These are phyloP conservation scores for Phytopythium mirpurense DNA, from an alignment of 352 stramenopile genomes.

Conservation along the genomic window DNA sequence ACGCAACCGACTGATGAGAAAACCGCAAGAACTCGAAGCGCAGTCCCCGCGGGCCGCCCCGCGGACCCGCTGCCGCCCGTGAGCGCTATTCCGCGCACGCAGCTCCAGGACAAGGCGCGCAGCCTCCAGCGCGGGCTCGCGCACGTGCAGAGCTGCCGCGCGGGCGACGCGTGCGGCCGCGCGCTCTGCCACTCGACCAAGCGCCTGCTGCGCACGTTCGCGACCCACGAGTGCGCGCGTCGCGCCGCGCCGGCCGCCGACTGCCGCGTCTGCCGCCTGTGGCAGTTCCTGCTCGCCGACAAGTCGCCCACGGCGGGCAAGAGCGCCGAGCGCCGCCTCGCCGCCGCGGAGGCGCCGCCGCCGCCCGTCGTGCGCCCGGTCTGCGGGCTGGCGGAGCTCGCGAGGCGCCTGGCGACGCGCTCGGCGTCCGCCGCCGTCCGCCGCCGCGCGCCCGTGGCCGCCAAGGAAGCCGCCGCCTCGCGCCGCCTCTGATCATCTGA, in stretches of 20 bases:
- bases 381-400: constrained; percentile 4
- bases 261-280: constrained; percentile 79
- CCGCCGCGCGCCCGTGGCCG: constrained; percentile 5
- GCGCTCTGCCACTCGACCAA: constrained; percentile 70
- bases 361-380: background rate
- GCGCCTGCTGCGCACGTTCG: constrained; percentile 59
- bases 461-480: constrained; percentile 1
- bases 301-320: constrained; percentile 3
- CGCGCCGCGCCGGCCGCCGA: constrained; percentile 9
- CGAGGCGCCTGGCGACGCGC: constrained; percentile 1
- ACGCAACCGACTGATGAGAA: constrained; percentile 1
- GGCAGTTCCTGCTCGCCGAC: constrained; percentile 46
- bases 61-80: too few relatives aligned
- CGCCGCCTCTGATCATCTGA: background rate
- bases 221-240: constrained; percentile 49
- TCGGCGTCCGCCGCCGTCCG: constrained; percentile 1
- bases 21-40: constrained; percentile 2
- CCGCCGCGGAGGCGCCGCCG: background rate
- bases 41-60: too few relatives aligned
- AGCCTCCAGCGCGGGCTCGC: constrained; percentile 64
- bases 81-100: constrained; percentile 49
- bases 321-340: background rate
- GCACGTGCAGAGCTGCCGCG: constrained; percentile 51
- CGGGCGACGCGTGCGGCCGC: constrained; percentile 49
- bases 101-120: constrained; percentile 54